Base-by-base conservation (phyloP, 495 filamentous ascomycete species). In the Daldinia concentrica region DNA sequence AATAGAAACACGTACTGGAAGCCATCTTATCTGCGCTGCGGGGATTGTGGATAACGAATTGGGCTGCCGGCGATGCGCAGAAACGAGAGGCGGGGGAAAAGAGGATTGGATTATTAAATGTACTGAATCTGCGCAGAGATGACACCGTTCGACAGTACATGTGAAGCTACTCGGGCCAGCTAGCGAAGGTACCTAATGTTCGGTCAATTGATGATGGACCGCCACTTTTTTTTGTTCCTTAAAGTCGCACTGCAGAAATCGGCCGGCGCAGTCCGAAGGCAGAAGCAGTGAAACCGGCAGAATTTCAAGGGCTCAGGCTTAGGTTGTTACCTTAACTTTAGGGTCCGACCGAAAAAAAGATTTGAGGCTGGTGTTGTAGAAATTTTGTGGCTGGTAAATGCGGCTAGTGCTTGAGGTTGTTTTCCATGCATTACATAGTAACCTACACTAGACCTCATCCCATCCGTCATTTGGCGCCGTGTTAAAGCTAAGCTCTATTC, bases 1-100 rank as follows among this genome's bases (percentile, higher is more conserved):
- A 29, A 32, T 32, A 52, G 66, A 62, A 59, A 62, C 32, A 78
- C 75, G 41, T 77, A 85, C 83, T 75, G 27, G 82, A 76, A 72
- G 83, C 80, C 84, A 86, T 86, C 69, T 75, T 82, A 72, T 71
- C 71, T 54, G 59, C 58, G 54, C 51, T 54, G 66, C 60, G 58
- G 14, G 29, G 29, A 6, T 39, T 36, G 65, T 39, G 24, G 27
- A 54, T 11, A 32, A 12, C 30, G 41, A 43, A 6, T 43, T 26
- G 58, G 30, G 59, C 60, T 15, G 55, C 30, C 30, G 50, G 26
- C 50, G 70, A 62, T 51, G 51, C 39, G 50, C 41, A 9, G 58
- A 43, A 36, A 37, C 70, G 55, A 41, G 30, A 24, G 61, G 43
- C 29, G 61, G 19, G 39, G 52, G 64, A 50, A 30, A 8, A 26